Evolutionary conservation across 108 stramenopile genomes (phyloP).

Genomic region (Cyclostephanos invisitatus): DNA sequence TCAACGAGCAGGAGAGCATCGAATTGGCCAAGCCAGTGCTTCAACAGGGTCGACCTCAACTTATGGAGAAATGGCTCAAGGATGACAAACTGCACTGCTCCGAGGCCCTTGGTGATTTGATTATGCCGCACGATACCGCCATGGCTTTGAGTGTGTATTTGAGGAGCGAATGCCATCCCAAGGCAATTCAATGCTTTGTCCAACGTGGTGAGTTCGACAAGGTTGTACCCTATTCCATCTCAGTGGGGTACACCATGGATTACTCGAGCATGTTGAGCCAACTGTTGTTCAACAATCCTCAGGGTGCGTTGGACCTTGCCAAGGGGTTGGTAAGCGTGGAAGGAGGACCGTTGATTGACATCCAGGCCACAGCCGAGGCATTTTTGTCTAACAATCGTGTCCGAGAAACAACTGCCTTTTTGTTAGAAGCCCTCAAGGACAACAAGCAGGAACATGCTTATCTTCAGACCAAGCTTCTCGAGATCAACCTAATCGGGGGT

Average conservation of each 20-base stretch:
- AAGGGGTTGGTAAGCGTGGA: constrained; percentile 93
- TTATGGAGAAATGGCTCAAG: constrained; percentile 99
- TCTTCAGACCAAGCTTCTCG: constrained; percentile 99
- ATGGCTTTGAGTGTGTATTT: constrained; percentile 98
- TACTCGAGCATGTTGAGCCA: constrained; percentile 97
- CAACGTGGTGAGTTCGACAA: constrained; percentile 99
- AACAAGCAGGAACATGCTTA: constrained; percentile 98
- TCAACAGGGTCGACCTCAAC: constrained; percentile 92
- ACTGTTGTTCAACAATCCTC: constrained; percentile 96
- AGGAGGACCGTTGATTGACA: constrained; percentile 94
- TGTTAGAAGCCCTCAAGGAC: constrained; percentile 98
- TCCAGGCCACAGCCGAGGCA: constrained; percentile 96
- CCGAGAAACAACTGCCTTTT: constrained; percentile 97
- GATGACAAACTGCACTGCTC: constrained; percentile 96
- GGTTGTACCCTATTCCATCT: constrained; percentile 96
- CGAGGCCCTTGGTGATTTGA: constrained; percentile 96
- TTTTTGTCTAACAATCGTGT: constrained; percentile 96
- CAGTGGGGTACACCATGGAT: constrained; percentile 96
- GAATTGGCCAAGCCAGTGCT: constrained; percentile 98
- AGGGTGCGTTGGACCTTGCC: constrained; percentile 97
- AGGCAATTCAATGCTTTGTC: constrained; percentile 99
- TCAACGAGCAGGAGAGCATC: constrained; percentile 97
- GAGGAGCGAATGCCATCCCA: constrained; percentile 92
- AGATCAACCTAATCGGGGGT: constrained; percentile 99
- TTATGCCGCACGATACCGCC: constrained; percentile 91